Evolutionary conservation across 2,329 filamentous ascomycete species (phyloP), one percentile per base, ranked within the genome.

Genomic region (Botrytis cinerea): DNA sequence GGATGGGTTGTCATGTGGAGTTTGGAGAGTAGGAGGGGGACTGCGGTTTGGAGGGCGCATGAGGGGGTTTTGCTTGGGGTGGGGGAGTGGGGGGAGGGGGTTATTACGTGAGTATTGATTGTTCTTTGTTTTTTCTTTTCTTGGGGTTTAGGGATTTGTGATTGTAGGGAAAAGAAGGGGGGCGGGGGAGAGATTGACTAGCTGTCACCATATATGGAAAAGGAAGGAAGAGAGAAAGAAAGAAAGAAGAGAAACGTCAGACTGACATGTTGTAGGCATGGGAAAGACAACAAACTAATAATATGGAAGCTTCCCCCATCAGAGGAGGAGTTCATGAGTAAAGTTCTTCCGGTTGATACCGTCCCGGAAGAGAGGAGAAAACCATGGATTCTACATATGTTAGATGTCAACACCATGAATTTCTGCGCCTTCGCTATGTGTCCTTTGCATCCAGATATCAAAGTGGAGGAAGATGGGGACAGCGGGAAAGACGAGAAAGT

Each of bases 331-430:
- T 81, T 84, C 25, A 84, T 97, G 76, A 92, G 91, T 78, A 91
- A 86, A 48, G 84, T 84, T 14, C 84, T 97, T 20, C 95, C 95
- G 0, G 87, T 95, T 46, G 93, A 97, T 75, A 83, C 84, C 64
- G 84, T 81, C 2, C 82, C 81, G 18, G 83, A 82, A 63, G 82
- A 81, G 68, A 87, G 84, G 76, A 88, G 87, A 28, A 87, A 91
- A 78, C 96, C 96, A 45, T 97, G 93, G 94, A 84, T 98, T n/a
- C 82, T 97, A 35, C 89, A 97, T 82, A 88, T 93, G 6, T 84
- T 99, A 8, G 86, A 92, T 8, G 94, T 98, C 61, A 98, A 98
- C 80, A 94, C 95, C 1, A 88, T 98, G 84, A 99, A 98, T 80
- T 99, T 98, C 81, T 99, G 96, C 81, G 88, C 92, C 2, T 97